Evolutionary conservation across 2,329 filamentous ascomycete species (phyloP), one percentile per base, ranked within the genome.

Genomic region (Pseudocercospora fijiensis): DNA sequence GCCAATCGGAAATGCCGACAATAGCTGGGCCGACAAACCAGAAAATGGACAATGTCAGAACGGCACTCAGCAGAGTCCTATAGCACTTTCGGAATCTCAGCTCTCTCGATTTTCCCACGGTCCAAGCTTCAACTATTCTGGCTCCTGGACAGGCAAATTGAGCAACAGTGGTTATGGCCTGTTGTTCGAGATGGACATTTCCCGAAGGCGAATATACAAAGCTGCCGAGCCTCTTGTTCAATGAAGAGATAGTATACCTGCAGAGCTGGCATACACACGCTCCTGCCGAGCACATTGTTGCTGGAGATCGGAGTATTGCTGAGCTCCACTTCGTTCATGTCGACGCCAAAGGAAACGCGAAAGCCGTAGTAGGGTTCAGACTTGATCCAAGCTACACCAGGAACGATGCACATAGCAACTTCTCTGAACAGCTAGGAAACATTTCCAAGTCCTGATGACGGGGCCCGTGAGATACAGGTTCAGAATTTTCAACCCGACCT

Each of bases 261-360:
- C 76, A 74, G 45, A 80, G 81, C 53, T 84, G 81, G 81, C 82
- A 84, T 73, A 79, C 83, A 56, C 82, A 84, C 68, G 70, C 80
- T 0, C 82, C 82, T 0, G 80, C 81, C 4, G 82, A 84, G 62
- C 82, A 84, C 70, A 75, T 76, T 2, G 76, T 84, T 3, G 73
- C 77, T 53, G 78, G 78, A 33, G 73, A 77, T 41, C 76, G 78
- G 37, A 74, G 76, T 37, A 80, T 78, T 64, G 80, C 80, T 37
- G 82, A 84, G 67, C 71, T 84, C 20, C 82, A 84, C 69, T 75
- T 82, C 41, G 82, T 84, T 2, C 81, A 83, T 65, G 78, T 78
- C 58, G 77, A 81, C 63, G 74, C 72, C 8, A 65, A 71, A 0
- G 80, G 81, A 57, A 73, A 77, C 24, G 77, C 80, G 47, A 71